These are phyloP conservation scores for Cyphellophora europaea DNA, from an alignment of 2,329 filamentous ascomycete species.

Conservation along the genomic window DNA sequence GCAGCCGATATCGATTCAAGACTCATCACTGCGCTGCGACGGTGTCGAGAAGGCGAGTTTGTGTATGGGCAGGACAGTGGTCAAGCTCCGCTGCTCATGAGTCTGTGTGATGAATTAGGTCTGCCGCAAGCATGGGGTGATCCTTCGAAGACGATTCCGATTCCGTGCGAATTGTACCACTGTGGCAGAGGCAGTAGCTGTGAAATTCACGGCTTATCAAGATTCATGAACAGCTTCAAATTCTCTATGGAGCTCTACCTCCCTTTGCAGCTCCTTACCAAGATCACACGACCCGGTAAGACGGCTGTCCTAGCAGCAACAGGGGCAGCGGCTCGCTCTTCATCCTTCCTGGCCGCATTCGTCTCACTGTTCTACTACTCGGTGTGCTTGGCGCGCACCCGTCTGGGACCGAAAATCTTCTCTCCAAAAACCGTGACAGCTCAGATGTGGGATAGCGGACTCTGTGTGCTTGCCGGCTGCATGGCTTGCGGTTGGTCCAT, in stretches of 20 bases:
- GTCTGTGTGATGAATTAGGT: slow-evolving; percentile 63
- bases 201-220: slow-evolving; percentile 61
- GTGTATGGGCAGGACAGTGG: slow-evolving; percentile 66
- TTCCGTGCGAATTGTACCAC: slow-evolving; percentile 77
- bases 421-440: slow-evolving; percentile 42
- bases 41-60: slow-evolving; percentile 53
- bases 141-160: slow-evolving; percentile 57
- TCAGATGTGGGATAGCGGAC: slow-evolving; percentile 46
- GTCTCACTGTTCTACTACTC: slow-evolving; percentile 77
- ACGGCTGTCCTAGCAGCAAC: slow-evolving; percentile 40
- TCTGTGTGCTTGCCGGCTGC: slow-evolving; percentile 66
- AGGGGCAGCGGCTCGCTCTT: slow-evolving; percentile 57
- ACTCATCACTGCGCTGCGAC: slow-evolving; percentile 63
- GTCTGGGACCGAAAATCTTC: slow-evolving; percentile 61
- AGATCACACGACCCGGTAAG: slow-evolving; percentile 31
- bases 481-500: slow-evolving; percentile 74
- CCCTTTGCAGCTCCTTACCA: slow-evolving; percentile 60
- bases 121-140: slow-evolving; percentile 66
- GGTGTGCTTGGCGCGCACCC: slow-evolving; percentile 67
- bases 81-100: slow-evolving; percentile 55
- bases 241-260: slow-evolving; percentile 71
- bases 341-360: slow-evolving; percentile 68
- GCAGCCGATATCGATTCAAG: slow-evolving; percentile 67
- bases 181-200: slow-evolving; percentile 66
- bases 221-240: slow-evolving; percentile 60